Base-by-base conservation (phyloP, 2,329 filamentous ascomycete species). In the Thielaviopsis musarum region DNA sequence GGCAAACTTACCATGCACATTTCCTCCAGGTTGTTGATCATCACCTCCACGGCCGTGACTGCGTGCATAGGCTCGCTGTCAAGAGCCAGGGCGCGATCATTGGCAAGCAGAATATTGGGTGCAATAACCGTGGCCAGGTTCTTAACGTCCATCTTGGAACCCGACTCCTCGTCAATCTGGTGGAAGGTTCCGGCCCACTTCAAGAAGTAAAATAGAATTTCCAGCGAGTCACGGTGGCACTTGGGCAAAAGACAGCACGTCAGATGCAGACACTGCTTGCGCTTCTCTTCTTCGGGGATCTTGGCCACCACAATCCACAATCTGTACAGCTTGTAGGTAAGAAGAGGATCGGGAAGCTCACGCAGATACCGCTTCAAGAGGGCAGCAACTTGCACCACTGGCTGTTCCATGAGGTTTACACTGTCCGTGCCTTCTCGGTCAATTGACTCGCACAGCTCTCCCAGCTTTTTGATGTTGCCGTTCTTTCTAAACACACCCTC, bases 401-500 rank as follows among this genome's bases (percentile, higher is more conserved):
- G 91, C 69, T 96, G 90, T 64, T 87, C 84, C 67, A 84, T 87
- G 66, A 97, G 80, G 69, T 94, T 90, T 59, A 95, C 84, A 59
- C 85, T 82, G 64, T 94, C 89, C 62, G 87, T 88, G 51, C 89
- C 91, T 58, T 89, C 85, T 52, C 82, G 82, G 70, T 98, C 93
- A 64, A 98, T 90, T 65, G 84, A 77, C 59, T 94, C 88, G 48
- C 89, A 85, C 6, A 94, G 77, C 63, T 95, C 91, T 65, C 87
- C 88, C 52, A 96, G 77, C 65, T 91, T 88, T 70, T 93, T 91
- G 74, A 98, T 96, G 71, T 97, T 98, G 66, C 93, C 93, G 67
- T 97, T 98, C 78, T 98, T 98, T 66, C 93, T 84, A 81, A 98
- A 98, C 22, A 98, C 91, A 66, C 93, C 93, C 71, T 98, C 93